Evolutionary conservation across 2,329 filamentous ascomycete genomes (phyloP), one percentile per base, ranked within the genome.

Genomic region (Triangularia setosa): DNA sequence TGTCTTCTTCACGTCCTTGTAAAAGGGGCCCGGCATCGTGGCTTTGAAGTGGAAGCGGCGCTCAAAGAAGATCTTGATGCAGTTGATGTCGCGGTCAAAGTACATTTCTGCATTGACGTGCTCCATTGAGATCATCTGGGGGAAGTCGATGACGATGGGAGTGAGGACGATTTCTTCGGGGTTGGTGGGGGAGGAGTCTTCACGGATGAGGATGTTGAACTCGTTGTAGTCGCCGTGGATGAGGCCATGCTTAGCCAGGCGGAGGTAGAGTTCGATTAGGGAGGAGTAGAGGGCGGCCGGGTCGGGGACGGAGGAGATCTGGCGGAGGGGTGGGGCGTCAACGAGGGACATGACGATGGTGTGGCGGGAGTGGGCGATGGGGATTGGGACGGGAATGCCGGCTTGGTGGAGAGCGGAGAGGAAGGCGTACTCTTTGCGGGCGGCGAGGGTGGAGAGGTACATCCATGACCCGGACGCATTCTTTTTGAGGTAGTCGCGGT

Each of bases 221-320:
- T 99, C 96, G 80, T 99, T 99, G 81, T 96, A 99, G 75, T 99
- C 95, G 67, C 95, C 95, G 75, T 99, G 95, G 67, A 99, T 99
- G 57, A 99, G 81, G 6, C 95, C 95, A 70, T 93, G 88, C 67
- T 87, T 87, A 5, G 95, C 94, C 48, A 99, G 83, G 27, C 88
- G 86, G 53, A 99, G 81, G 63, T 99, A 92, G 71, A 97, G 85
- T 52, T 87, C 84, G 73, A 99, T 96, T 33, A 99, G 81, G 66
- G 98, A 92, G n/a, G 88, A 89, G 75, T 99, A 99, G 5, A 99
- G 83, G n/a, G 80, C 80, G 2, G 92, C 91, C 0, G 94, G 92
- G 70, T 97, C 86, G 30, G 92, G 90, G 1, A 99, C 89, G 25
- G 84, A 84, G 11, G 92, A 86, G 66, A 99, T 92, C 76, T 97